Conservation (phyloP, 129 eudicot genomes). For the Sambucus nigra region DNA sequence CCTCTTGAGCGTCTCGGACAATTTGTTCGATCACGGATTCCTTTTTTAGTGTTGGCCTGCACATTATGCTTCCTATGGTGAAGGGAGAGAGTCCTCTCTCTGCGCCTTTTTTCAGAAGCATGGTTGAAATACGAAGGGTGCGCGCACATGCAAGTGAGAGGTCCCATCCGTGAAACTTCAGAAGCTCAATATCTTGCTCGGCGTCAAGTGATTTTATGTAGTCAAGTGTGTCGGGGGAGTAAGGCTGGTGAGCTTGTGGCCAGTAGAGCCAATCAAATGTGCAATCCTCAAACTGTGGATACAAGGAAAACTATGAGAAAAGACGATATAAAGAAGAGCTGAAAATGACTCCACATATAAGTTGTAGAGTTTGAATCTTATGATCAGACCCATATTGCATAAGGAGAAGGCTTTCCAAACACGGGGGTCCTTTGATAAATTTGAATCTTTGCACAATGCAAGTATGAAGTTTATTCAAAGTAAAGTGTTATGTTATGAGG, state of each 20-base stretch:
- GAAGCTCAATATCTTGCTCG: constrained; percentile 52
- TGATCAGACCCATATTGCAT: too few relatives aligned
- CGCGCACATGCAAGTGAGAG: constrained; percentile 42
- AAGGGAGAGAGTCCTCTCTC: constrained; percentile 55
- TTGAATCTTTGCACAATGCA: not conserved
- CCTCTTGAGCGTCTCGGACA: constrained; percentile 45
- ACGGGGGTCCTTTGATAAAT: not conserved
- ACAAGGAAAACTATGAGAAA: constrained; percentile 2
- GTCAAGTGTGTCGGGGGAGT: constrained; percentile 31
- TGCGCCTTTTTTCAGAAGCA: constrained; percentile 78
- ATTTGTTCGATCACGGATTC: constrained; percentile 57
- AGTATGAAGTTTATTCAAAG: too few relatives aligned
- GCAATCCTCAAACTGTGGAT: constrained; percentile 63
- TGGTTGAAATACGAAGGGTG: constrained; percentile 41
- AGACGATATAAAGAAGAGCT: not conserved
- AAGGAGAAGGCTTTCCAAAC: not conserved
- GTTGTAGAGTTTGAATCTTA: too few relatives aligned
- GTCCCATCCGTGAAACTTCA: constrained; percentile 63
- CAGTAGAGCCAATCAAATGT: constrained; percentile 85
- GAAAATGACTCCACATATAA: not conserved
- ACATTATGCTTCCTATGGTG: constrained; percentile 63
- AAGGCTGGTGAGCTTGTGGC: constrained; percentile 63
- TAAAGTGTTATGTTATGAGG: not conserved
- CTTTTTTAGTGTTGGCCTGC: constrained; percentile 50
- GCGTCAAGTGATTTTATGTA: constrained; percentile 59